Evolutionary conservation across 768 basidiomycete species (phyloP).

Genomic region (Collybia sp.): DNA sequence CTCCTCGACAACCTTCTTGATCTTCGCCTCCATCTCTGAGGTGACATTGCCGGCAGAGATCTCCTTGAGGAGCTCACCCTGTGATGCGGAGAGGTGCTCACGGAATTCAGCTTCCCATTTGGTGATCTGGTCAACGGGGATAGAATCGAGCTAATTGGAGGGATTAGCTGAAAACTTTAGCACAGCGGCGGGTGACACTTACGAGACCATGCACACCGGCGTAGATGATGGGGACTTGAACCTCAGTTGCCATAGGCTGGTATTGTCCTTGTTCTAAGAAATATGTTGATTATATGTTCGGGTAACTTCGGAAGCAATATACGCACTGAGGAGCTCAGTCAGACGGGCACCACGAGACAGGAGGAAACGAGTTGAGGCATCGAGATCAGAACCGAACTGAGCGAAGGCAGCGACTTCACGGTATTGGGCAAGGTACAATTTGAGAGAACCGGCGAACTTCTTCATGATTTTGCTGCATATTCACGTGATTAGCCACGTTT

Average conservation of each 20-base stretch:
- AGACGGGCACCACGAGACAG: constrained; percentile 97
- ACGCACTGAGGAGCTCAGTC: constrained; percentile 89
- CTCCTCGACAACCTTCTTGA: constrained; percentile 92
- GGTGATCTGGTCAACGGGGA: constrained; percentile 93
- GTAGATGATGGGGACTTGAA: constrained; percentile 98
- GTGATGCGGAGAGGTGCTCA: constrained; percentile 72
- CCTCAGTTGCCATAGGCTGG: constrained; percentile 89
- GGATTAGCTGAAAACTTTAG: neutral
- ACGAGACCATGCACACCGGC: constrained; percentile 99
- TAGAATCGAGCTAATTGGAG: constrained; percentile 71
- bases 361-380: constrained; percentile 98
- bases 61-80: constrained; percentile 74
- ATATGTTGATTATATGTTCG: constrained; percentile 10
- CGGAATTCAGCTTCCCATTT: constrained; percentile 94
- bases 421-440: constrained; percentile 99
- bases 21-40: constrained; percentile 86
- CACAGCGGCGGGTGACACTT: constrained; percentile 22
- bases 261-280: constrained; percentile 93
- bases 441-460: constrained; percentile 99
- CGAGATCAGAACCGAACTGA: constrained; percentile 99
- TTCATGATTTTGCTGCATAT: constrained; percentile 90
- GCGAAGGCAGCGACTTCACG: constrained; percentile 99
- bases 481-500: neutral
- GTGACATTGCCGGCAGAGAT: constrained; percentile 83
- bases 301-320: neutral